Evolutionary conservation across 2,329 filamentous ascomycete species (phyloP).

Genomic region (Penicillium sp.): DNA sequence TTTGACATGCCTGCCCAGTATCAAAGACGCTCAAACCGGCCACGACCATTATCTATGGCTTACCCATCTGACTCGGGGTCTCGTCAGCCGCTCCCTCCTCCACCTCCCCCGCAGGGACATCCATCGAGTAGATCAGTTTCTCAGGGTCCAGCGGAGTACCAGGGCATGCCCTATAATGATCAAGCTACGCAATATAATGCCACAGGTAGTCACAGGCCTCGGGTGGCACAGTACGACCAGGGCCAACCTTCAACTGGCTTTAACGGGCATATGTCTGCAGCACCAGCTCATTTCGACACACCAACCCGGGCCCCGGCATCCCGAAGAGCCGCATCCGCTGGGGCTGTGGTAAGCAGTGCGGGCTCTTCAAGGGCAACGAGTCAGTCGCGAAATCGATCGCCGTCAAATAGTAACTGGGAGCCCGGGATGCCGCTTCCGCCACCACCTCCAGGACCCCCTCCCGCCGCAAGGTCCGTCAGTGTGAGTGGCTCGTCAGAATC

Average conservation of each 20-base stretch:
- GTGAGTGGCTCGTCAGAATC: conserved; percentile 29
- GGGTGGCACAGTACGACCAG: conserved; percentile 17
- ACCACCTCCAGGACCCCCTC: conserved; percentile 41
- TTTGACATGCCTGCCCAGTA: conserved; percentile 19
- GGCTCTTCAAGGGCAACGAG: conserved; percentile 28
- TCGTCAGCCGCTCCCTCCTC: conserved; percentile 29
- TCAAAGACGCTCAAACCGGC: conserved; percentile 22
- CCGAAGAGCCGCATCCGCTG: conserved; percentile 40
- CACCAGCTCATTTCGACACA: conserved; percentile 18
- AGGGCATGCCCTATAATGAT: conserved; percentile 10
- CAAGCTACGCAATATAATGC: conserved; percentile 3
- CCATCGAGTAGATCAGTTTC: conserved; percentile 29
- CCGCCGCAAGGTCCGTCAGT: conserved; percentile 34
- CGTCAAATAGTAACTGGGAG: conserved; percentile 32
- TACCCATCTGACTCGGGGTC: conserved; percentile 22
- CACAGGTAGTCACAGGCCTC: conserved; percentile 13
- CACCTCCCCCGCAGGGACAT: conserved; percentile 30
- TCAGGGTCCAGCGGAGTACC: conserved; percentile 25
- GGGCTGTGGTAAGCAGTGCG: conserved; percentile 32
- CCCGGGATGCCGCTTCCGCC: conserved; percentile 42
- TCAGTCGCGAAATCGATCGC: conserved; percentile 28
- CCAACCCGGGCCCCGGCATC: conserved; percentile 32
- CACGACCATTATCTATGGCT: conserved; percentile 29
- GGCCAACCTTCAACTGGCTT: conserved; percentile 16
- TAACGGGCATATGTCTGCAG: conserved; percentile 7